Evolutionary conservation across 331 rosid species (phyloP).

Genomic region (Acacia pycnantha): DNA sequence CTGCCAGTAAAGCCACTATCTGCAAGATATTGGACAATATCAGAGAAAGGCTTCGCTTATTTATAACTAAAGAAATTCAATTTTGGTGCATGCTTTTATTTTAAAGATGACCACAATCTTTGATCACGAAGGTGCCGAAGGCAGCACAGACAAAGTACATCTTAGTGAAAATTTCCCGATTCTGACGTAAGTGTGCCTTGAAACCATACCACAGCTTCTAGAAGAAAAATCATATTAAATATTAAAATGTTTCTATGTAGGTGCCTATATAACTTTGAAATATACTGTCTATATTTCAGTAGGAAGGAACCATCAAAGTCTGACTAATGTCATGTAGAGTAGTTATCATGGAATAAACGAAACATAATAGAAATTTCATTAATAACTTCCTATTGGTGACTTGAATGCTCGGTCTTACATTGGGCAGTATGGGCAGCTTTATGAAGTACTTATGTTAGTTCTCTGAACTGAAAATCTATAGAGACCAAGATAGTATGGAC

Average conservation of each 20-base stretch:
- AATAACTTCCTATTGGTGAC: neutral
- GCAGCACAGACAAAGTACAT: neutral
- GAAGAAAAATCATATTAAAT: neutral
- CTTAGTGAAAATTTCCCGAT: neutral
- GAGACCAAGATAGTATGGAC: neutral
- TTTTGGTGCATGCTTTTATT: neutral
- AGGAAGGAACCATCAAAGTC: neutral
- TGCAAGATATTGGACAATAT: conserved; percentile 31
- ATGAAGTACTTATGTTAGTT: neutral
- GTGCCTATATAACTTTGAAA: neutral
- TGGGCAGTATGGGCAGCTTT: neutral
- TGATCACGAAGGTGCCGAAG: neutral
- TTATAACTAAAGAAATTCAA: neutral
- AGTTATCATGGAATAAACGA: neutral
- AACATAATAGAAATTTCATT: neutral
- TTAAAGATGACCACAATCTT: conserved; percentile 7
- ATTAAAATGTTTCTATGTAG: neutral
- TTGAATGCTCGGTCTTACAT: neutral
- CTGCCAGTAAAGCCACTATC: conserved; percentile 73
- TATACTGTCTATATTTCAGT: neutral
- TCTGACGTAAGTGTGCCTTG: neutral
- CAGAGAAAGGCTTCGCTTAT: neutral
- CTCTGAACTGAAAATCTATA: neutral
- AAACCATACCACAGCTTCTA: too few relatives aligned
- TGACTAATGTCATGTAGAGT: neutral